These are phyloP conservation scores for Nothopassalora personata DNA, from an alignment of 2,329 filamentous ascomycete genomes.

Conservation along the genomic window DNA sequence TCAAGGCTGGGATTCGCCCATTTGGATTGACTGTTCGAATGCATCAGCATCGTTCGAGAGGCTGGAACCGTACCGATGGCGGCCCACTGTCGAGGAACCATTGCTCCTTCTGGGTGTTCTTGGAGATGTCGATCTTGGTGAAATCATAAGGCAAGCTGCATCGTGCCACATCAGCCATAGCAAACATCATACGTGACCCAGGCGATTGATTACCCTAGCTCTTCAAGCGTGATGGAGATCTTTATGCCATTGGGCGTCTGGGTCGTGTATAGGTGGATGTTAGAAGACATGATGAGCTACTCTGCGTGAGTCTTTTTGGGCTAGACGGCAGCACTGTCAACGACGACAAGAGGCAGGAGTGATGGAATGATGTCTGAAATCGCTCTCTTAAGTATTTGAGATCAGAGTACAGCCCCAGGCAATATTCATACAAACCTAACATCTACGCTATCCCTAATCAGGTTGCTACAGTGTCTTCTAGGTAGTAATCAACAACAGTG, in stretches of 20 bases:
- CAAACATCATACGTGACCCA: not conserved
- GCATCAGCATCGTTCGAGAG: constrained; percentile 32
- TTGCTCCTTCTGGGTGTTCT: constrained; percentile 74
- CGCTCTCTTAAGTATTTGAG: not conserved
- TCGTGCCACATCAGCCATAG: not conserved
- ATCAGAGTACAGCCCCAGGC: too few relatives aligned
- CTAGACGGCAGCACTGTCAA: not conserved
- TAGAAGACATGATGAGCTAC: constrained; percentile 17
- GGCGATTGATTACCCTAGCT: constrained; percentile 54
- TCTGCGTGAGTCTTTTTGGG: not conserved
- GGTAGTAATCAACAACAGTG: too few relatives aligned
- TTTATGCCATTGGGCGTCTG: constrained; percentile 89
- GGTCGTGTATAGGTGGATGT: constrained; percentile 76
- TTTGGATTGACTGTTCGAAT: constrained; percentile 3
- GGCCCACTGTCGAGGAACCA: constrained; percentile 80
- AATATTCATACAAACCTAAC: too few relatives aligned
- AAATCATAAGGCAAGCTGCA: constrained; percentile 65
- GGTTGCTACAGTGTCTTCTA: too few relatives aligned
- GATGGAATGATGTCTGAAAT: not conserved
- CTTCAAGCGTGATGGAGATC: constrained; percentile 78
- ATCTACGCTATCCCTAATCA: too few relatives aligned
- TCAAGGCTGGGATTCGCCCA: constrained; percentile 77
- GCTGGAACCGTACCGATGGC: constrained; percentile 53
- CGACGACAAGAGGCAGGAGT: not conserved
- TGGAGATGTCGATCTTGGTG: constrained; percentile 63